These are phyloP conservation scores for Ulmus americana DNA, from an alignment of 331 rosid genomes.

Conservation along the genomic window DNA sequence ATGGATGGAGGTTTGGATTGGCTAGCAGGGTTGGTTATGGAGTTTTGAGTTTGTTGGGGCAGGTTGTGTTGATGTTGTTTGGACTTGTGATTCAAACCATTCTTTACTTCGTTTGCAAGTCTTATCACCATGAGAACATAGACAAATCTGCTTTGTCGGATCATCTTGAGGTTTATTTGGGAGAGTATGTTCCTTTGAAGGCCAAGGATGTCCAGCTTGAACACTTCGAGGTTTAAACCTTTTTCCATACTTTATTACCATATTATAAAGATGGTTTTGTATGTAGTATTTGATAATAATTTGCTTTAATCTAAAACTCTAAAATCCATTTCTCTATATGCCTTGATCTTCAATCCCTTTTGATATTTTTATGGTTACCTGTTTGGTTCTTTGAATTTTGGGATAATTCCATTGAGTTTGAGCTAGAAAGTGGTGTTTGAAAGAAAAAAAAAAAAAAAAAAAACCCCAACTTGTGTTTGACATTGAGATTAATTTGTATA, in stretches of 20 bases:
- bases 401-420: too few relatives aligned
- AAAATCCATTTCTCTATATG: too few relatives aligned
- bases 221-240: not conserved
- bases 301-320: too few relatives aligned
- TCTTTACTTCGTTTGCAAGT: conserved; percentile 23
- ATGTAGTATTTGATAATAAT: too few relatives aligned
- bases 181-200: conserved; percentile 17
- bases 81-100: conserved; percentile 23
- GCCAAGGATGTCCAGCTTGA: conserved; percentile 19
- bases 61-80: not conserved
- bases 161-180: conserved; percentile 17
- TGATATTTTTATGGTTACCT: too few relatives aligned
- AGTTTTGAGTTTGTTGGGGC: not conserved
- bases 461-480: too few relatives aligned
- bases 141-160: conserved; percentile 6
- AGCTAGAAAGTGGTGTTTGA: too few relatives aligned
- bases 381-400: too few relatives aligned
- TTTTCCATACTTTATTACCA: not conserved
- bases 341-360: too few relatives aligned
- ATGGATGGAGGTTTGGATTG: not conserved
- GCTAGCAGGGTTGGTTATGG: not conserved
- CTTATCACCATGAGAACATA: conserved; percentile 8
- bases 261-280: too few relatives aligned
- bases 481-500: too few relatives aligned
- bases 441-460: too few relatives aligned